These are phyloP conservation scores for Clavulina sp. DNA, from an alignment of 768 basidiomycete genomes.

Conservation along the genomic window DNA sequence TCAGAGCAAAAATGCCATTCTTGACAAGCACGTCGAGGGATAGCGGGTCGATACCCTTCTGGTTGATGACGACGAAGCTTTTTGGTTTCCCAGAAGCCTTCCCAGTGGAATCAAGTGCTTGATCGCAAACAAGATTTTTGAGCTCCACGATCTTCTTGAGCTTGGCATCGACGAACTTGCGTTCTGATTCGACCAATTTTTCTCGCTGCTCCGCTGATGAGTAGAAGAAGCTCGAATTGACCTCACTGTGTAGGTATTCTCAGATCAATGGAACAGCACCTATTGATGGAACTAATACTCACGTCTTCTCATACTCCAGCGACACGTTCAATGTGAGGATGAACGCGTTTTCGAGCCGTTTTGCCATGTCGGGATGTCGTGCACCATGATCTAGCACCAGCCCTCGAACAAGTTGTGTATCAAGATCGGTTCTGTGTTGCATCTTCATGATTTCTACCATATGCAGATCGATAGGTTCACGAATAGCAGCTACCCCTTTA, in stretches of 20 bases:
- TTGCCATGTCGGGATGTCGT: constrained; percentile 98
- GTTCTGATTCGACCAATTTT: constrained; percentile 94
- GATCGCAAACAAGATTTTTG: constrained; percentile 92
- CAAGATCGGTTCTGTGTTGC: constrained; percentile 96
- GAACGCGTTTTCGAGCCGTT: constrained; percentile 89
- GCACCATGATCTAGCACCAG: constrained; percentile 95
- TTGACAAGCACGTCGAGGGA: constrained; percentile 91
- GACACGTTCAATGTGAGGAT: constrained; percentile 94
- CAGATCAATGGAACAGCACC: constrained; percentile 1
- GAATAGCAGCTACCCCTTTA: constrained; percentile 55
- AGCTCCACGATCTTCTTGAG: constrained; percentile 92
- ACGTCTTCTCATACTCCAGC: constrained; percentile 99
- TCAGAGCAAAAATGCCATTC: constrained; percentile 85
- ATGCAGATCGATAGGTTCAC: constrained; percentile 89
- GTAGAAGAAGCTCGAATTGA: constrained; percentile 99
- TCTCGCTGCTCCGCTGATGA: constrained; percentile 96
- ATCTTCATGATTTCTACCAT: constrained; percentile 99
- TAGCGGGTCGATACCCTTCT: constrained; percentile 97
- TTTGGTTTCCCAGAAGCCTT: constrained; percentile 37
- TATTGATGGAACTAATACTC: constrained; percentile 20
- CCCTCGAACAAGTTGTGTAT: constrained; percentile 89
- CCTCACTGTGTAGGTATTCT: constrained; percentile 45
- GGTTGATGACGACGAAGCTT: constrained; percentile 90
- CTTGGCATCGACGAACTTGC: constrained; percentile 83
- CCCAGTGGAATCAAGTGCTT: constrained; percentile 65